Conservation (phyloP, 352 stramenopile species). For the Chrysophaeum taylorii region DNA sequence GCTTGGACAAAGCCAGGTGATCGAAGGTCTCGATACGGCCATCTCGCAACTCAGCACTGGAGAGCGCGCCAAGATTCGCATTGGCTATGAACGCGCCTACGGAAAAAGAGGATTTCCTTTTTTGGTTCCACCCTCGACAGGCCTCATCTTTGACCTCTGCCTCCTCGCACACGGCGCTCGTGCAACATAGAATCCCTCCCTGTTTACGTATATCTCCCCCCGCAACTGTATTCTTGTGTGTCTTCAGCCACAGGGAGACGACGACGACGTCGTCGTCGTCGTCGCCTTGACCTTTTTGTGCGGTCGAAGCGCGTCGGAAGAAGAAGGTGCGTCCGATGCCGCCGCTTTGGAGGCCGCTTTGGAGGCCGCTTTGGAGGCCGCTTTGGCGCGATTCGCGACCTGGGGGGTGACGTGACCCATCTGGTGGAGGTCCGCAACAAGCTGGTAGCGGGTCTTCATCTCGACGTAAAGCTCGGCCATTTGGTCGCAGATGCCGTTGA, state of each 20-base stretch:
- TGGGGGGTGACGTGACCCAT: background rate
- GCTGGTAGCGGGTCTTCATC: background rate
- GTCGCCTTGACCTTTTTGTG: no score
- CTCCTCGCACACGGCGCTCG: no score
- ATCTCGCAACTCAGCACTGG: background rate
- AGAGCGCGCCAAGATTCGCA: slow-evolving; percentile 11
- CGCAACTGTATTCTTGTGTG: no score
- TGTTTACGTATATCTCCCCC: no score
- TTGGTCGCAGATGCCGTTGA: background rate
- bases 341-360: no score
- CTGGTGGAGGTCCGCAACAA: background rate
- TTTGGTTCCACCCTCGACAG: background rate
- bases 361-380: no score
- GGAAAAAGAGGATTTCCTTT: slow-evolving; percentile 2
- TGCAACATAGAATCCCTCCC: no score
- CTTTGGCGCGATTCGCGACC: no score
- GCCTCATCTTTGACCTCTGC: background rate
- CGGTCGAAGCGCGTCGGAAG: no score
- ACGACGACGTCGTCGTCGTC: no score
- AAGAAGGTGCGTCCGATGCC: no score
- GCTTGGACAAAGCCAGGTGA: background rate
- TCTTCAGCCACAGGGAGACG: no score
- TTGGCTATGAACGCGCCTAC: background rate
- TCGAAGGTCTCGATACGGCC: slow-evolving; percentile 11
- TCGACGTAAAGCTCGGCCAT: background rate